Percentiles rank a stretch among this genome's conserved stretches.
These are phyloP conservation scores for Kodamaea kaohsiungensis DNA, from an alignment of 805 yeast genomes.

Conservation along the genomic window DNA sequence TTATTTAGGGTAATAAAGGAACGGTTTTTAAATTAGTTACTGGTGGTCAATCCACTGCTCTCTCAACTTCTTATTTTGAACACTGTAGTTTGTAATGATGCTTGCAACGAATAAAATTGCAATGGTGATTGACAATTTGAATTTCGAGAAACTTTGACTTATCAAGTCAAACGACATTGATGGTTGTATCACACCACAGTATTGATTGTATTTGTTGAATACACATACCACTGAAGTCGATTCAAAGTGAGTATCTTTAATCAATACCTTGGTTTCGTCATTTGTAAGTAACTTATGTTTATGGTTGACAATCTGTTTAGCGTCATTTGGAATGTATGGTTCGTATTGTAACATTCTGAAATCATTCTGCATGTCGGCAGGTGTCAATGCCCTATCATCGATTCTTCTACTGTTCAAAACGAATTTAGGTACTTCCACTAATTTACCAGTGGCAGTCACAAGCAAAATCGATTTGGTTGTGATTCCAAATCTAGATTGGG, in stretches of 20 bases:
- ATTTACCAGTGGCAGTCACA: conserved; percentile 58
- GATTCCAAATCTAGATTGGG: conserved; percentile 44
- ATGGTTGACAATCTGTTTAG: conserved; percentile 36
- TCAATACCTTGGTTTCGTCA: conserved; percentile 22
- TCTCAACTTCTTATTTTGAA: conserved; percentile 52
- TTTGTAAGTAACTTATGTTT: conserved; percentile 29
- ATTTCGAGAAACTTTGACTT: conserved; percentile 64
- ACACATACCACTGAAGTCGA: conserved; percentile 75
- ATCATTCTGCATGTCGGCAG: conserved; percentile 53
- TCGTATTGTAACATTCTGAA: conserved; percentile 65
- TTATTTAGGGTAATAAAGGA: conserved; percentile 10
- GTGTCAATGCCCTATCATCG: conserved; percentile 51
- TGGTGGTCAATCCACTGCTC: conserved; percentile 48
- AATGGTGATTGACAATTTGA: conserved; percentile 62
- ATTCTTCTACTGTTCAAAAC: conserved; percentile 71
- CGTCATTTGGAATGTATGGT: conserved; percentile 52
- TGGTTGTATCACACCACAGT: conserved; percentile 77
- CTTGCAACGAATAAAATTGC: conserved; percentile 48
- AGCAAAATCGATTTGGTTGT: conserved; percentile 65
- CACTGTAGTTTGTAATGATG: conserved; percentile 57
- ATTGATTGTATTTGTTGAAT: conserved; percentile 61
- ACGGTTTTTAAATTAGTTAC: neutral
- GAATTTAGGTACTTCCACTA: conserved; percentile 69
- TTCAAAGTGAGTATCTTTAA: conserved; percentile 65
- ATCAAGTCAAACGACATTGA: conserved; percentile 82